Conservation (phyloP, 352 stramenopile species). For the Blastocystis hominis region DNA sequence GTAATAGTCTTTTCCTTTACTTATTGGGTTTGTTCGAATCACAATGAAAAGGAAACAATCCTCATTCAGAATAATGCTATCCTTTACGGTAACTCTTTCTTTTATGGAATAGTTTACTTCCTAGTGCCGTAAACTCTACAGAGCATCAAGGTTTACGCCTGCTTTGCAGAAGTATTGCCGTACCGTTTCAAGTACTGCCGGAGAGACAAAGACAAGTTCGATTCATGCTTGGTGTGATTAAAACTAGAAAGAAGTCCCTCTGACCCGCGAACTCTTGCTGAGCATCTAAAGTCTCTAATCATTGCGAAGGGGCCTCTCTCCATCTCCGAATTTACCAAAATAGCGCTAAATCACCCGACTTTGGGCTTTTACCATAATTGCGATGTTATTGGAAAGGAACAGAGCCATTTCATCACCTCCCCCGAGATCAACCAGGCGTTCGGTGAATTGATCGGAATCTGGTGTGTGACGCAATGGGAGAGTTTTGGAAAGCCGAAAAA, state of each 20-base stretch:
- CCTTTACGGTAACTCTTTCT: neutral
- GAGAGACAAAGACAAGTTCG: neutral
- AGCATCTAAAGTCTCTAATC: constrained; percentile 56
- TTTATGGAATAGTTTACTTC: neutral
- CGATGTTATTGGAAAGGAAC: constrained; percentile 74
- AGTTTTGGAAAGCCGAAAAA: constrained; percentile 70
- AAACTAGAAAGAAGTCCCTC: neutral
- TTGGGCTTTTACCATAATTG: constrained; percentile 80
- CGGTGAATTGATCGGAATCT: constrained; percentile 79
- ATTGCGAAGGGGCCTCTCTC: constrained; percentile 55
- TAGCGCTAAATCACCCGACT: constrained; percentile 70
- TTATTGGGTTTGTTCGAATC: neutral
- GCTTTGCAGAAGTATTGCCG: neutral
- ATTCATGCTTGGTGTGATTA: neutral
- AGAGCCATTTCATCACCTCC: constrained; percentile 82
- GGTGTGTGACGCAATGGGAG: constrained; percentile 80
- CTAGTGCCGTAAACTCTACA: neutral
- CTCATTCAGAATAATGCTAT: neutral
- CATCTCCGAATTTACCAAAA: constrained; percentile 58
- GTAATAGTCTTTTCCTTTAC: neutral
- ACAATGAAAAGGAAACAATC: neutral
- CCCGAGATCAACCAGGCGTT: constrained; percentile 85
- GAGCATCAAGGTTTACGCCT: neutral
- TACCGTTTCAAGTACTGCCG: neutral
- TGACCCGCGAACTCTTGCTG: neutral